These are phyloP conservation scores for Termitomyces bulborhizus DNA, from an alignment of 768 basidiomycete species.

Conservation along the genomic window DNA sequence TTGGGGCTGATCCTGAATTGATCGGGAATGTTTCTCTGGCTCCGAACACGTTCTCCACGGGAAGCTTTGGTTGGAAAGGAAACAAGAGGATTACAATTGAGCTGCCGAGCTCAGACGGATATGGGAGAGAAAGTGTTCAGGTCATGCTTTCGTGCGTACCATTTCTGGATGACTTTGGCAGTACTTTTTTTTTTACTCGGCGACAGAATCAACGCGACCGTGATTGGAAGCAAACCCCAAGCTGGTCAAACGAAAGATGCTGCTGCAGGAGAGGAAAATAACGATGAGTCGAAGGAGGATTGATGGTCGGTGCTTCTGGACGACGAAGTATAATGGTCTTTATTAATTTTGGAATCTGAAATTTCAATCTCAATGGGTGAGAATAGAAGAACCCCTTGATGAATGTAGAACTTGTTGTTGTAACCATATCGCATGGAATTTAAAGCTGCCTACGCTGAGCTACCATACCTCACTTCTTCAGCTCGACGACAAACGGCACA, in stretches of 20 bases:
- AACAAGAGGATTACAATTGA: conserved; percentile 62
- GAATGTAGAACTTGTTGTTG: too few species aligned
- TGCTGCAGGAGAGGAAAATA: conserved; percentile 20
- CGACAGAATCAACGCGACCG: conserved; percentile 68
- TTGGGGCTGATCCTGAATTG: conserved; percentile 52
- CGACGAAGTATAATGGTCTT: too few species aligned
- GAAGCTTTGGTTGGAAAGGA: conserved; percentile 85
- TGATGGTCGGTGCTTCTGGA: not conserved
- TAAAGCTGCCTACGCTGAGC: conserved; percentile 7
- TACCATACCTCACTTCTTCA: not conserved
- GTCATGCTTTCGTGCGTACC: conserved; percentile 65
- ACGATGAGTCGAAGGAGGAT: conserved; percentile 15
- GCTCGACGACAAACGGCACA: conserved; percentile 1
- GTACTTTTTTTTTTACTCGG: not conserved
- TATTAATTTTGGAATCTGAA: not conserved
- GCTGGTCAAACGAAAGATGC: conserved; percentile 31
- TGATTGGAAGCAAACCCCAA: conserved; percentile 64
- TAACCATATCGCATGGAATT: conserved; percentile 10
- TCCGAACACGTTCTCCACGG: conserved; percentile 61
- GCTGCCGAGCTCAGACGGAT: conserved; percentile 42
- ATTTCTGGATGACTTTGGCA: not conserved
- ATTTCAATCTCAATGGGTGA: not conserved
- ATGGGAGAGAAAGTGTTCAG: conserved; percentile 58
- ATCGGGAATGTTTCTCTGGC: conserved; percentile 50
- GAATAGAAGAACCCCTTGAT: not conserved